Evolutionary conservation across 208 protist genomes (phyloP), one percentile per base, ranked within the genome.

Genomic region (Wallacemonas sp.): DNA sequence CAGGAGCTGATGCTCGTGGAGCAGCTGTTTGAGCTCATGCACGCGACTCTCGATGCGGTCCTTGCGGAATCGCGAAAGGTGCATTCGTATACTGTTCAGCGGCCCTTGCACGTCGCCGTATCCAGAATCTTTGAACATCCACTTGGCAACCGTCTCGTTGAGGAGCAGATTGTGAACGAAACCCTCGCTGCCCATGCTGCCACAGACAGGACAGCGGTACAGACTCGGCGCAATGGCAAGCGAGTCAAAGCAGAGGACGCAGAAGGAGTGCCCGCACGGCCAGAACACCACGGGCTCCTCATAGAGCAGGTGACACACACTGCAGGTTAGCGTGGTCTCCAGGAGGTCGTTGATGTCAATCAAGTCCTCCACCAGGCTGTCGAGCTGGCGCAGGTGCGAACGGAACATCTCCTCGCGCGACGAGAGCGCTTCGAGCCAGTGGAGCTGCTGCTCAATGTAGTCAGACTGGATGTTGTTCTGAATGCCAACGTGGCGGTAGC

Each of bases 111-210:
- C 47, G 56, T 92, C 86, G 15, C 74, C 81, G 49, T 93, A 95
- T 0, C 90, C 86, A 22, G 73, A 67, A 59, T 95, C 90, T 71
- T 95, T 95, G 67, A 95, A 95, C 79, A 95, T 86, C 87, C 90
- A 95, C 76, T 95, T 95, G 31, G 84, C 84, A 2, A 95, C 77
- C 14, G 81, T 92, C 54, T 95, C 90, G 9, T 66, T 80, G 9
- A 93, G 49, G 11, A 95, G 77, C 17, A 95, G 45, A 55, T 92
- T 95, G 71, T 95, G 90, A 45, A 93, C 47, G 44, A 83, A 95
- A 4, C 90, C 90, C 66, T 95, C 90, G 53, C 86, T 93, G 38
- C 87, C 90, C 27, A 95, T 90, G 70, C 84, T 92, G 33, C 90
- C 86, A 41, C 90, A 95, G 2, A 74, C 81, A 9, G 90, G 78